A percentile compares a stretch with the other conserved stretches of the same genome.
Evolutionary conservation across 441 rosid genomes (phyloP).

Genomic region (Dalechampia spathulata): DNA sequence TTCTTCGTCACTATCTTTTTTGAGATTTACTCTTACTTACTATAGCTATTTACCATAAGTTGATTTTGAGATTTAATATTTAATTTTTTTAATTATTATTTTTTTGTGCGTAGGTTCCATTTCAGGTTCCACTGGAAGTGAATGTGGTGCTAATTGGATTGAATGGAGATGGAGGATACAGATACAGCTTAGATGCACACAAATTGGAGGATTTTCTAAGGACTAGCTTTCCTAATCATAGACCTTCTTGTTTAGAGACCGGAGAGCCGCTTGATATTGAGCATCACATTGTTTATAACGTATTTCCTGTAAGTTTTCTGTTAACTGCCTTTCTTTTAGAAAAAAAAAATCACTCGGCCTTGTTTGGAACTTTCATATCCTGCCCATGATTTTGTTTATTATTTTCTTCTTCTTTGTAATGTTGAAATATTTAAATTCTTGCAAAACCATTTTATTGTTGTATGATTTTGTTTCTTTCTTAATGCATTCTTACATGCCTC

Average conservation of each 20-base stretch:
- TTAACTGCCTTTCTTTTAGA: not conserved
- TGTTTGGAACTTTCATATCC: no score
- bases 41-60: no score
- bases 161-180: slow-evolving; percentile 84
- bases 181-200: slow-evolving; percentile 54
- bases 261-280: slow-evolving; percentile 88
- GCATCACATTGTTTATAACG: slow-evolving; percentile 75
- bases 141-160: slow-evolving; percentile 83
- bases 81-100: not conserved
- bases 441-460: no score
- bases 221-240: slow-evolving; percentile 67
- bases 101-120: slow-evolving; percentile 61
- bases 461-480: no score
- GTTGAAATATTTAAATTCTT: no score
- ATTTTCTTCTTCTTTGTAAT: no score
- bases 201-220: slow-evolving; percentile 76
- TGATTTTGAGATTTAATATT: not conserved
- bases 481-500: no score
- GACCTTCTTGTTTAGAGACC: slow-evolving; percentile 82
- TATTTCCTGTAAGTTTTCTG: slow-evolving; percentile 53
- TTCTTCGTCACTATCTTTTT: not conserved
- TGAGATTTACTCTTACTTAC: no score
- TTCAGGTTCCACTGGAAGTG: slow-evolving; percentile 94
- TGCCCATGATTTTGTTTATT: no score
- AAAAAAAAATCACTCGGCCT: no score